Evolutionary conservation across 2,329 filamentous ascomycete species (phyloP), one percentile per base, ranked within the genome.

Genomic region (Grosmannia penicillata): DNA sequence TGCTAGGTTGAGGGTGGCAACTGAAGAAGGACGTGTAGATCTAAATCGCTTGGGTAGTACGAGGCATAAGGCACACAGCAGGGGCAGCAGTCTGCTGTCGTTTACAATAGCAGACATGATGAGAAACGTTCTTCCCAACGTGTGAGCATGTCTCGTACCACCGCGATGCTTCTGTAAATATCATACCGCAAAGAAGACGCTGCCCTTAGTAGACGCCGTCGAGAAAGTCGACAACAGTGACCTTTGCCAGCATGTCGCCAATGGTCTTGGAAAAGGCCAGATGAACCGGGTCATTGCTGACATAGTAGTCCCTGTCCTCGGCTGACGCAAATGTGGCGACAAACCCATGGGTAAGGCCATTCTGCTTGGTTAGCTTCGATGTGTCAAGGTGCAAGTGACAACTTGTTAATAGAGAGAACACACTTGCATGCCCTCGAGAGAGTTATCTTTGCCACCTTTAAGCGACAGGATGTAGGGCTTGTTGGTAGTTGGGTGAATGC

Each of bases 221-320:
- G 19, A 37, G 24, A 31, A 41, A 41, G 29, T 41, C 39, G 11
- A 41, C 25, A 19, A 37, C 25, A 14, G 25, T 41, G 18, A 37
- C 35, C 25, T 37, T 33, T 26, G 17, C 35, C 19, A 41, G 22
- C 8, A 41, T 19, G 21, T 24, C 24, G 19, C 25, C 30, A 22
- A 41, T 21, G 10, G 15, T 30, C 25, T 33, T 21, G 8, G 10
- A 33, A 47, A 82, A 83, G 0, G 55, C 68, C 29, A 64, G 57
- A 51, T 85, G 80, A 8, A 58, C 68, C 3, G 75, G 75, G 48
- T 85, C 81, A 22, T 72, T 58, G 37, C 68, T 55, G 6, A 81
- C 56, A 51, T 84, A 85, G 48, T 82, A 84, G 43, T 76, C 68
- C 34, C 78, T 62, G 50, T 86, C 79, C 45, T 71, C 67, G 13